Percentiles rank a stretch among this genome's conserved stretches.
Conservation (phyloP, 441 rosid genomes). For the Iberis amara region DNA sequence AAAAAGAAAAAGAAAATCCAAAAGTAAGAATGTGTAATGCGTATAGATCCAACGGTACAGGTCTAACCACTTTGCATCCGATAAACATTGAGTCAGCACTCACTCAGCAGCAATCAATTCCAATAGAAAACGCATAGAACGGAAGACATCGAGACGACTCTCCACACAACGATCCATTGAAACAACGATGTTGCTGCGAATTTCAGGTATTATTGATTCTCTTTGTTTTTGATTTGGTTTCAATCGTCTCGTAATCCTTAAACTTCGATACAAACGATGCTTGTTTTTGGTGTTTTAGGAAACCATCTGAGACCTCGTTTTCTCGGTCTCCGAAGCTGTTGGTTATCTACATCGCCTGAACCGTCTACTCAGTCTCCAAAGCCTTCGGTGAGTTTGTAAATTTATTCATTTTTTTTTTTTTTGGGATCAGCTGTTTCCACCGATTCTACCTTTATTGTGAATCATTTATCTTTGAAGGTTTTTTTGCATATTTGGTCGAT, state of each 20-base stretch:
- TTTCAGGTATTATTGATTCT: constrained; percentile 36
- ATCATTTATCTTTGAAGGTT: neutral
- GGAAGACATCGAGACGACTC: no score
- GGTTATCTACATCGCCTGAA: constrained; percentile 49
- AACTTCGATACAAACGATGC: constrained; percentile 14
- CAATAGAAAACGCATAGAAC: no score
- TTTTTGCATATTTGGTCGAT: no score
- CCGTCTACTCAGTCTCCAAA: constrained; percentile 1
- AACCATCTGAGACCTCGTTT: constrained; percentile 46
- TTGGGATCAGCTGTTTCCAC: neutral
- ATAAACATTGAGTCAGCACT: no score
- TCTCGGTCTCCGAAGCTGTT: constrained; percentile 32
- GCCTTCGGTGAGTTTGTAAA: constrained; percentile 42
- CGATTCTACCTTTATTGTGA: neutral
- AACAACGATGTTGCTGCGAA: constrained; percentile 33
- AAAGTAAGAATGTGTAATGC: no score
- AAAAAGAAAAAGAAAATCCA: no score
- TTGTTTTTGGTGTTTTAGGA: constrained; percentile 28
- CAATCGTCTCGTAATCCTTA: neutral
- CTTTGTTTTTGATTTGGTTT: neutral
- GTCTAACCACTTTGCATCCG: no score
- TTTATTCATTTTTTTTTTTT: neutral
- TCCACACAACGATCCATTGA: no score
- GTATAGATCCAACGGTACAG: no score
- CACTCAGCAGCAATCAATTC: no score